phyloP scores from a whole-genome alignment of 495 filamentous ascomycete genomes.

The Talaromyces proteolyticus region DNA sequence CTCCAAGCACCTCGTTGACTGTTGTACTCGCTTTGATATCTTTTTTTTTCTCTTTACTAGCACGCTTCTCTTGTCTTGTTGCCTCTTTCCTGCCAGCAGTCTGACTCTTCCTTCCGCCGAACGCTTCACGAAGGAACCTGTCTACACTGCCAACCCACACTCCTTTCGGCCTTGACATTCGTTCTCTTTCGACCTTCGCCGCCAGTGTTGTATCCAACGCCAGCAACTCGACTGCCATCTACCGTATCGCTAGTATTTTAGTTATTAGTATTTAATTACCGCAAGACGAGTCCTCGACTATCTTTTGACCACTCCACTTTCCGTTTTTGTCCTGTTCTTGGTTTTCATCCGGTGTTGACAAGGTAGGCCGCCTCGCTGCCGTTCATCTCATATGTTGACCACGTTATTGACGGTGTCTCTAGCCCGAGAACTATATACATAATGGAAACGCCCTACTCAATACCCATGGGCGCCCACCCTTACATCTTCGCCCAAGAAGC shows the following conservation, averaged over 20 bases:
- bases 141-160: not conserved
- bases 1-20: not conserved
- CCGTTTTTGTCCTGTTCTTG: not conserved
- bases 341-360: not conserved
- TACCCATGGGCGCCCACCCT: conserved; percentile 60
- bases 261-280: not conserved
- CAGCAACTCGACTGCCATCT: not conserved
- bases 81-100: not conserved
- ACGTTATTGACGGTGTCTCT: not conserved
- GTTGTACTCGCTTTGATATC: not conserved
- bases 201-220: not conserved
- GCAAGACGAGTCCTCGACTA: not conserved
- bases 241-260: not conserved
- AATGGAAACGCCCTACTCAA: conserved; percentile 55
- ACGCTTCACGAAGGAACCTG: no score
- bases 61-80: not conserved
- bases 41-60: not conserved
- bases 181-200: not conserved
- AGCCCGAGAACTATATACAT: conserved; percentile 9
- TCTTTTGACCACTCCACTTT: not conserved
- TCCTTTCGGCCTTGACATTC: not conserved
- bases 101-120: no score
- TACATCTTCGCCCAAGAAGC: conserved; percentile 87
- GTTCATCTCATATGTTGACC: not conserved
- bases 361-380: not conserved